These are phyloP conservation scores for Dianthus caryophyllus DNA, from an alignment of 148 eudicot species.

Conservation along the genomic window DNA sequence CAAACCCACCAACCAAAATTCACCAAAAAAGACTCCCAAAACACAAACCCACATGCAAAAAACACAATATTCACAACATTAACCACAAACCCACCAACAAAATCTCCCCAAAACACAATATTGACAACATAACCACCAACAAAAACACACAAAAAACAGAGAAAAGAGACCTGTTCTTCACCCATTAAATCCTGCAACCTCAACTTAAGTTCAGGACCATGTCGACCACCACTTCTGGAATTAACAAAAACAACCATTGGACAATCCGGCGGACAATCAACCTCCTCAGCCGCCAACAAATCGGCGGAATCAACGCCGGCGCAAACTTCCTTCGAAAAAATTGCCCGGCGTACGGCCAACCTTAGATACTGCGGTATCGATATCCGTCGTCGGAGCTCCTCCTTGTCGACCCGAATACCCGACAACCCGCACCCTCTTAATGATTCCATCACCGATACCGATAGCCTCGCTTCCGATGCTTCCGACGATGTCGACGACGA, in stretches of 20 bases:
- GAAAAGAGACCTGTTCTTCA: slow-evolving; percentile 59
- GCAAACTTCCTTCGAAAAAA: slow-evolving; percentile 35
- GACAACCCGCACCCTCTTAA: slow-evolving; percentile 51
- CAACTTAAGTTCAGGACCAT: slow-evolving; percentile 61
- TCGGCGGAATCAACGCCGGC: slow-evolving; percentile 35
- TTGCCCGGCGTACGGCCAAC: slow-evolving; percentile 53
- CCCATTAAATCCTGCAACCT: slow-evolving; percentile 75
- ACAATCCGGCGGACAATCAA: slow-evolving; percentile 28
- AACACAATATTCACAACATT: too few relatives aligned
- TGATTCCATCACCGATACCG: slow-evolving; percentile 70
- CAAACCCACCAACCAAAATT: too few relatives aligned
- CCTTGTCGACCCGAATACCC: slow-evolving; percentile 45
- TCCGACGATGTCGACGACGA: slow-evolving; percentile 7
- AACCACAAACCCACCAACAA: too few relatives aligned
- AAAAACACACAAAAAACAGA: not conserved
- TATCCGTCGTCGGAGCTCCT: slow-evolving; percentile 42
- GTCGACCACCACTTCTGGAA: slow-evolving; percentile 81
- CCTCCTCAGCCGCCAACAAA: slow-evolving; percentile 30
- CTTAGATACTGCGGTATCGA: slow-evolving; percentile 64
- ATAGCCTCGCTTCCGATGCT: slow-evolving; percentile 22
- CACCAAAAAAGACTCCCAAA: too few relatives aligned
- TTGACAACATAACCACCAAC: too few relatives aligned
- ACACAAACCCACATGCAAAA: not conserved
- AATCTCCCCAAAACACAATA: too few relatives aligned
- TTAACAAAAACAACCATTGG: slow-evolving; percentile 86